phyloP scores from a whole-genome alignment of 176 grass and related monocot species.

The Puya raimondii region DNA sequence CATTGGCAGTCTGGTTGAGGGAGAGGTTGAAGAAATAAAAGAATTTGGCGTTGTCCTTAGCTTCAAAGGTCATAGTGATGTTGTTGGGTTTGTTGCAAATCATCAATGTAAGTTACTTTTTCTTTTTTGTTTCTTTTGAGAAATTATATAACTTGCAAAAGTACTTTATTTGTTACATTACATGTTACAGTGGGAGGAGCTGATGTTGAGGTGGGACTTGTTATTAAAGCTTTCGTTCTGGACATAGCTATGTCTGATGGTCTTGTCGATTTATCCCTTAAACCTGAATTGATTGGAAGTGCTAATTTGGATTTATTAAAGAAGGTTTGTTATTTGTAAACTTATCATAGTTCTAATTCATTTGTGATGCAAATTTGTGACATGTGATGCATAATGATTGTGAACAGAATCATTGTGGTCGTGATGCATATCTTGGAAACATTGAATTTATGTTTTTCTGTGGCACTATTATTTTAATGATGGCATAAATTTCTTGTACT shows the following conservation, averaged over 20 bases:
- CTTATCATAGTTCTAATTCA: not conserved
- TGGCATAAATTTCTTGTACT: constrained; percentile 18
- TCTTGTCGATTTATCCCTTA: constrained; percentile 84
- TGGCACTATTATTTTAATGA: not conserved
- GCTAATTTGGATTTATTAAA: constrained; percentile 34
- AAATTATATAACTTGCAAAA: constrained; percentile 3
- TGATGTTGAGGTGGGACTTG: constrained; percentile 53
- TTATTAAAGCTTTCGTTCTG: constrained; percentile 71
- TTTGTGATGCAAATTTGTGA: not conserved
- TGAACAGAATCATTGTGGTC: not conserved
- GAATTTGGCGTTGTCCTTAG: constrained; percentile 80
- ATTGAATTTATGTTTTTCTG: not conserved
- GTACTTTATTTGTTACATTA: not conserved
- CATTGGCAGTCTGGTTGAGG: constrained; percentile 73
- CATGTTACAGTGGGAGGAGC: constrained; percentile 38
- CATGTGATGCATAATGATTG: not conserved
- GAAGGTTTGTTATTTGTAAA: constrained; percentile 40
- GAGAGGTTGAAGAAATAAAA: constrained; percentile 66
- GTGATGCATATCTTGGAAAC: not conserved
- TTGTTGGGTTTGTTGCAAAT: constrained; percentile 85
- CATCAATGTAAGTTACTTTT: constrained; percentile 64
- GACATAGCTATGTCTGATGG: constrained; percentile 76
- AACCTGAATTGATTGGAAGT: constrained; percentile 52
- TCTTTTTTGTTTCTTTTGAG: constrained; percentile 9
- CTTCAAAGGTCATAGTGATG: constrained; percentile 72